Evolutionary conservation across 768 basidiomycete genomes (phyloP).

Genomic region (Crassisporium funariophilum): DNA sequence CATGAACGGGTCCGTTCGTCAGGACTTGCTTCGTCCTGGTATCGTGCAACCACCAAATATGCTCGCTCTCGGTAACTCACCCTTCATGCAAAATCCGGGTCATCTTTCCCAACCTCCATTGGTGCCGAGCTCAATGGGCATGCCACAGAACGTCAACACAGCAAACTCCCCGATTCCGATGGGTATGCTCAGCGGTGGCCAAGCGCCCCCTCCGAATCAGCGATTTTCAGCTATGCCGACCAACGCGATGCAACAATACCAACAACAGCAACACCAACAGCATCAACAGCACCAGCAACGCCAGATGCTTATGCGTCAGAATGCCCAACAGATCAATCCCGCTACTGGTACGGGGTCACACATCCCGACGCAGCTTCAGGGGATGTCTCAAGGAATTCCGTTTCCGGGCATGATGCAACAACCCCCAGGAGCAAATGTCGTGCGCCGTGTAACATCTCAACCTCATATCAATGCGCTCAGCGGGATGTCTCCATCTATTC

Average conservation of each 20-base stretch:
- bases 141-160: slow-evolving; percentile 31
- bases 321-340: slow-evolving; percentile 30
- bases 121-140: slow-evolving; percentile 29
- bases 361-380: slow-evolving; percentile 36
- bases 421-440: slow-evolving; percentile 31
- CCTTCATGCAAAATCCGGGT: slow-evolving; percentile 41
- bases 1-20: slow-evolving; percentile 54
- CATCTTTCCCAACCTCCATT: slow-evolving; percentile 36
- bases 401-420: slow-evolving; percentile 47
- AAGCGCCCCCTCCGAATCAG: slow-evolving; percentile 18
- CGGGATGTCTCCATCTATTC: slow-evolving; percentile 35
- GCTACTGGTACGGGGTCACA: slow-evolving; percentile 28
- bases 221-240: slow-evolving; percentile 35
- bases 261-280: slow-evolving; percentile 11
- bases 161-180: slow-evolving; percentile 37
- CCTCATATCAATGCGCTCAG: slow-evolving; percentile 45
- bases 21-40: slow-evolving; percentile 50
- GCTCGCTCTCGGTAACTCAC: slow-evolving; percentile 32
- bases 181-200: slow-evolving; percentile 40
- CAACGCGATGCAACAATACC: slow-evolving; percentile 31
- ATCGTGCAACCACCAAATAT: slow-evolving; percentile 42
- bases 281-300: slow-evolving; percentile 28
- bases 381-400: slow-evolving; percentile 42
- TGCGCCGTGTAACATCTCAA: slow-evolving; percentile 63
- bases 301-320: slow-evolving; percentile 36